Base-by-base conservation (phyloP, 352 stramenopile genomes). In the Phytopythium helicoides region DNA sequence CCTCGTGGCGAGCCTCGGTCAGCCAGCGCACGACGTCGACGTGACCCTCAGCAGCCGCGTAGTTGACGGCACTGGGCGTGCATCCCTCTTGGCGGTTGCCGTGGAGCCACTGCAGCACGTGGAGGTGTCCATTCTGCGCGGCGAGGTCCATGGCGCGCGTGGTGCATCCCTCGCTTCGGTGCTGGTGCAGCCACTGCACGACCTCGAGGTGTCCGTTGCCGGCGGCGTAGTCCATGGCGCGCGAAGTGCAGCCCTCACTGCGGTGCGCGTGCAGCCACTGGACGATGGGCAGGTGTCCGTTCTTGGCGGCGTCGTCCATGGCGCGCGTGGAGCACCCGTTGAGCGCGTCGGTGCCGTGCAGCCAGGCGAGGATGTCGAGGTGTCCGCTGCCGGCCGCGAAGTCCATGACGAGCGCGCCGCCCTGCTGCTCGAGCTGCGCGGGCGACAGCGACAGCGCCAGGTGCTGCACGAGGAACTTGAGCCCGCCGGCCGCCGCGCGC, bases 391-490 rank as follows among this genome's bases (percentile, higher is more conserved):
- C 57, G 10, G 76, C 76, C 16, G 80, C 80, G 50, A 88, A 90
- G 50, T 88, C 80, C 76, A 90, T 88, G 26, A 86, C 75, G 15
- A 88, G 66, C 68, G 69, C 73, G 51, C 65, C 68, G 19, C 18
- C 56, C 33, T 68, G 64, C 11, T 65, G 33, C 16, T 68, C 53
- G 40, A 35, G 53, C 25, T 62, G 58, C 55, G 50, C 59, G 35
- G 56, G 52, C 14, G 62, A 36, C 51, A 54, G 36, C 18, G 61
- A 54, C 11, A 81, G 59, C 36, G 79, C 79, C 47, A 89, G 52
- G 42, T 87, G 76, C 64, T 87, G 71, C 52, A 89, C 76, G 28
- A 89, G 66, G 56, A 71, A 85, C 65, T 86, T 85, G 64, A 74
- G 60, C 18, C 79, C 79, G 10, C 68, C 54, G 12, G 79, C 73